Evolutionary conservation across 2,329 filamentous ascomycete genomes (phyloP).

Genomic region (Keithomyces neogunnii): DNA sequence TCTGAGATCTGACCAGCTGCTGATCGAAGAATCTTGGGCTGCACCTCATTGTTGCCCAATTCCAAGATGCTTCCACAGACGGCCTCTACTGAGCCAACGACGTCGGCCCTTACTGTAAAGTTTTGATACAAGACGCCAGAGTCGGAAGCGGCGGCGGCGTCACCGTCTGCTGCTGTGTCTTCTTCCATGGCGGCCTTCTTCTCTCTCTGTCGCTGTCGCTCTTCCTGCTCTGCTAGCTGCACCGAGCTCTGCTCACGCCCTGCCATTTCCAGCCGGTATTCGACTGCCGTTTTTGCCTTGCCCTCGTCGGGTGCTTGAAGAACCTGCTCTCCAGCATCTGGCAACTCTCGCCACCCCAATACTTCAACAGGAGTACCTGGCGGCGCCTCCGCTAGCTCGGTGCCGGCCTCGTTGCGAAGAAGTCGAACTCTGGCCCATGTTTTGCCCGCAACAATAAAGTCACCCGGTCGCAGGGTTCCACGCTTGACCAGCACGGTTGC

Average conservation of each 20-base stretch:
- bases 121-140: constrained; percentile 50
- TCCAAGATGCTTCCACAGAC: constrained; percentile 68
- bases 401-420: constrained; percentile 77
- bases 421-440: constrained; percentile 83
- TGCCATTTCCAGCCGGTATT: constrained; percentile 63
- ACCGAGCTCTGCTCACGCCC: constrained; percentile 68
- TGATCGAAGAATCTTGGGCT: constrained; percentile 66
- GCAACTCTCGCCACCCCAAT: constrained; percentile 82
- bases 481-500: constrained; percentile 85
- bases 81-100: constrained; percentile 88
- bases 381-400: constrained; percentile 60
- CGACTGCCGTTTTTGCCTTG: constrained; percentile 68
- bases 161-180: constrained; percentile 27
- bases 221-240: constrained; percentile 68
- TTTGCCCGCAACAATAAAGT: constrained; percentile 78
- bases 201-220: constrained; percentile 40
- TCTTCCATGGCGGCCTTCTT: constrained; percentile 35
- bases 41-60: constrained; percentile 79
- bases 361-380: constrained; percentile 90
- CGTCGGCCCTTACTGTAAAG: constrained; percentile 87
- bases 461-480: constrained; percentile 73
- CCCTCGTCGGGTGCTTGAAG: constrained; percentile 74
- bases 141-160: constrained; percentile 24
- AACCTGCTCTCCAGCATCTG: constrained; percentile 77
- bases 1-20: constrained; percentile 72